Conservation (phyloP, 192 early-diverging fungal species). For the Endogone sp. region DNA sequence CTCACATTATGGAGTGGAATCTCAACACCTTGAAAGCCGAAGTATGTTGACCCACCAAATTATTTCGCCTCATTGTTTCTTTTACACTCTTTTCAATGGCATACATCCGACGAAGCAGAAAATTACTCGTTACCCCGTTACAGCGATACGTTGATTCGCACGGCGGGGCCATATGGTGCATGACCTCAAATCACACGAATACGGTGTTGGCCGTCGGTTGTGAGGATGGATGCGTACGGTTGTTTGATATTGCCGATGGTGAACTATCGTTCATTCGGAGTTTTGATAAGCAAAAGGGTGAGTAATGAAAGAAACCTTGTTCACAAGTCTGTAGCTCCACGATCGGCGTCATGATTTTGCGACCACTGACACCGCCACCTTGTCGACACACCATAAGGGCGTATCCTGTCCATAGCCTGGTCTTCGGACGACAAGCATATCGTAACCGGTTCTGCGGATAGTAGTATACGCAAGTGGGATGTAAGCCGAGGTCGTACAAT, state of each 20-base stretch:
- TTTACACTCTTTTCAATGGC: too few species aligned
- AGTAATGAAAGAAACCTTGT: background rate
- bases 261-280: constrained; percentile 61
- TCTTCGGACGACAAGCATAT: constrained; percentile 63
- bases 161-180: constrained; percentile 94
- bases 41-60: constrained; percentile 28
- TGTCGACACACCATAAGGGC: constrained; percentile 24
- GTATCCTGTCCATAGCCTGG: constrained; percentile 89
- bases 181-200: constrained; percentile 72
- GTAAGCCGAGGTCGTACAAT: constrained; percentile 46
- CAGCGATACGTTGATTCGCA: constrained; percentile 66
- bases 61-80: background rate
- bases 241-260: constrained; percentile 81
- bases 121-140: background rate
- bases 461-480: constrained; percentile 71
- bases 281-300: constrained; percentile 63
- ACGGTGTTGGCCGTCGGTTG: constrained; percentile 85
- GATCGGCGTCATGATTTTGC: background rate
- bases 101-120: background rate
- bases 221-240: constrained; percentile 86
- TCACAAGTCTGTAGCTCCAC: background rate
- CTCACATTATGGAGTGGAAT: constrained; percentile 88
- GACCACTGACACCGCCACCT: background rate
- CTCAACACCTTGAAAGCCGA: constrained; percentile 58
- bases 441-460: constrained; percentile 81